phyloP scores from a whole-genome alignment of 768 basidiomycete genomes.

The Rhizopogon sp. region DNA sequence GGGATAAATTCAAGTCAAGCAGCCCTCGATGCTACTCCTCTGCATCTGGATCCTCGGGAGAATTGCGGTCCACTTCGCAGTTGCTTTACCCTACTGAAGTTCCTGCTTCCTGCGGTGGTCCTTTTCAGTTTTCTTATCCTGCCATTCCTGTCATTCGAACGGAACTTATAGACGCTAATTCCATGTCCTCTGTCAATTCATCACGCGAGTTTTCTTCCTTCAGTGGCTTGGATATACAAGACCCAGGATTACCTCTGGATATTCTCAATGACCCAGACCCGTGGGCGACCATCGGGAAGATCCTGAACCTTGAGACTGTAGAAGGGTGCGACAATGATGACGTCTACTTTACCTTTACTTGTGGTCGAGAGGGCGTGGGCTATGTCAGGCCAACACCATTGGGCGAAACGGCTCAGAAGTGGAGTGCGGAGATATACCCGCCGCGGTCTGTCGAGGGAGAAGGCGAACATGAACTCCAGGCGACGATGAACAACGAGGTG shows the following conservation, averaged over 20 bases:
- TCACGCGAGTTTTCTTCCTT: not conserved
- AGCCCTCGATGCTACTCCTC: not conserved
- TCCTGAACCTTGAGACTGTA: constrained; percentile 12
- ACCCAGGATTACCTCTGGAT: constrained; percentile 11
- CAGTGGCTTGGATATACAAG: not conserved
- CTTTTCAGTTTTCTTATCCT: not conserved
- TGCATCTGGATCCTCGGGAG: not conserved
- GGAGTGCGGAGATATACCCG: too few relatives aligned
- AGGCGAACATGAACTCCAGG: not conserved
- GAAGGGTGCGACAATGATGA: not conserved
- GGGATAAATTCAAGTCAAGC: not conserved
- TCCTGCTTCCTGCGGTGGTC: not conserved
- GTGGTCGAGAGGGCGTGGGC: constrained; percentile 23
- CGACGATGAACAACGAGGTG: not conserved
- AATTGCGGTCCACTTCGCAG: not conserved
- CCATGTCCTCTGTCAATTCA: not conserved
- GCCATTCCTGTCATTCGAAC: not conserved
- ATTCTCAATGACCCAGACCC: constrained; percentile 27
- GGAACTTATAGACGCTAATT: not conserved
- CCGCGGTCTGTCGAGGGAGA: not conserved
- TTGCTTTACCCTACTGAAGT: not conserved
- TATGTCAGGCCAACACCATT: constrained; percentile 2
- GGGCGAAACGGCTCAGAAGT: not conserved
- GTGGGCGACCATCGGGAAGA: constrained; percentile 25
- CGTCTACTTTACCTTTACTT: constrained; percentile 20